Evolutionary conservation across 495 filamentous ascomycete genomes (phyloP).

Genomic region (Neurospora pannonica): DNA sequence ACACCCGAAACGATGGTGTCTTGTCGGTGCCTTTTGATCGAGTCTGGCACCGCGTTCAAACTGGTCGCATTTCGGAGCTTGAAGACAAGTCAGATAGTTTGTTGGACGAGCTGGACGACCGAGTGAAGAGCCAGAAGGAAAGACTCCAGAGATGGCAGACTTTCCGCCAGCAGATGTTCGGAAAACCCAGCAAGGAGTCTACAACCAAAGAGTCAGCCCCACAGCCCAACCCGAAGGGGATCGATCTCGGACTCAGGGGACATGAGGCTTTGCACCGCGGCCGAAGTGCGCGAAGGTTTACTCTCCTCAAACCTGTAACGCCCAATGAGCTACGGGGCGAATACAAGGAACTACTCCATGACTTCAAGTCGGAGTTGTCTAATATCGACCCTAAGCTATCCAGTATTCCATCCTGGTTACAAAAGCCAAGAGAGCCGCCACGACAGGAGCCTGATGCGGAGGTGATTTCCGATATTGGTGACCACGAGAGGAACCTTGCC

Average conservation of each 20-base stretch:
- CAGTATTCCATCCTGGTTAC: constrained; percentile 15
- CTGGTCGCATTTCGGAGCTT: constrained; percentile 43
- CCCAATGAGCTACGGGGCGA: constrained; percentile 20
- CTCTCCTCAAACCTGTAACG: not conserved
- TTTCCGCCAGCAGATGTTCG: constrained; percentile 47
- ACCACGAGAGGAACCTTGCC: constrained; percentile 28
- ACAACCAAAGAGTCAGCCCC: constrained; percentile 8
- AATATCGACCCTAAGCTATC: constrained; percentile 10
- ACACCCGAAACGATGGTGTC: constrained; percentile 49
- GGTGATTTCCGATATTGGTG: constrained; percentile 36
- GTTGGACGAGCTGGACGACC: constrained; percentile 51
- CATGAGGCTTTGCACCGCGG: constrained; percentile 32
- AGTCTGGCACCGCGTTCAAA: constrained; percentile 53
- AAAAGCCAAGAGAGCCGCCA: constrained; percentile 9
- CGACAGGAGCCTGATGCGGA: constrained; percentile 15
- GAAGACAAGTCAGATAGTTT: constrained; percentile 36
- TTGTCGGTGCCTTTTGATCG: constrained; percentile 54
- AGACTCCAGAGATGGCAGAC: constrained; percentile 63
- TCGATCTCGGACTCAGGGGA: constrained; percentile 40
- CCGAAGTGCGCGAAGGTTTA: constrained; percentile 20
- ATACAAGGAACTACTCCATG: constrained; percentile 34
- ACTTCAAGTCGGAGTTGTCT: constrained; percentile 32
- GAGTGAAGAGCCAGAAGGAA: constrained; percentile 50
- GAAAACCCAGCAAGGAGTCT: constrained; percentile 17
- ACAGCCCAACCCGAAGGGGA: constrained; percentile 23